Evolutionary conservation across 805 yeast genomes (phyloP).

Genomic region (Suhomyces tanzawaensis): DNA sequence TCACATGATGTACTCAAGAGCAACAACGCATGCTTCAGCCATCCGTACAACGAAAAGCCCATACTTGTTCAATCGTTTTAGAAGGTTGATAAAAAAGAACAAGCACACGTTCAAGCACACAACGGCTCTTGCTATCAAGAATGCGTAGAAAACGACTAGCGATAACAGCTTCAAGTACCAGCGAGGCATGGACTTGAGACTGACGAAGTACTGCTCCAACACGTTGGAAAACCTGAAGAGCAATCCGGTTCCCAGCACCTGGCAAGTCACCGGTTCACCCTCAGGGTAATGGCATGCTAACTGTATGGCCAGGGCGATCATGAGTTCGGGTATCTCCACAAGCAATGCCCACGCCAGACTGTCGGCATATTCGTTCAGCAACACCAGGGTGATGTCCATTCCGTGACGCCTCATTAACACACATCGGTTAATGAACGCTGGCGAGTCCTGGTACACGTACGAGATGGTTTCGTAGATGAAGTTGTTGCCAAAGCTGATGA

Average conservation of each 20-base stretch:
- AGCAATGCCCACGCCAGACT: neutral
- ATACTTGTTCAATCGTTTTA: neutral
- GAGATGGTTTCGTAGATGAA: constrained; percentile 29
- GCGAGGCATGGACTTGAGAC: neutral
- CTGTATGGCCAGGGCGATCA: neutral
- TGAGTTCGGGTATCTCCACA: neutral
- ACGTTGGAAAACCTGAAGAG: neutral
- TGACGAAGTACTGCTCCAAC: neutral
- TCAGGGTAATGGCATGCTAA: constrained; percentile 6
- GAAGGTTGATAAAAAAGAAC: constrained; percentile 6
- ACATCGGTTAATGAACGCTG: constrained; percentile 13
- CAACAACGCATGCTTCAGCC: constrained; percentile 1
- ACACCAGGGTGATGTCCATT: constrained; percentile 8
- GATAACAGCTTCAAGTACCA: constrained; percentile 7
- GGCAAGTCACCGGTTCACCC: constrained; percentile 4
- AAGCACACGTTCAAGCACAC: constrained; percentile 8
- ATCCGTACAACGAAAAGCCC: neutral
- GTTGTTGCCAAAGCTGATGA: constrained; percentile 28
- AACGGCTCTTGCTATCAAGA: constrained; percentile 6
- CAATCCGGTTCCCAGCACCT: neutral
- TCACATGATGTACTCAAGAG: neutral
- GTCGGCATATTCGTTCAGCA: too few relatives aligned
- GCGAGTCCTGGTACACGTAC: constrained; percentile 20
- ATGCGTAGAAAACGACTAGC: constrained; percentile 4
- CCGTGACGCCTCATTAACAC: constrained; percentile 8